These are phyloP conservation scores for Cystoisospora suis DNA, from an alignment of 169 alveolate genomes.

Conservation along the genomic window DNA sequence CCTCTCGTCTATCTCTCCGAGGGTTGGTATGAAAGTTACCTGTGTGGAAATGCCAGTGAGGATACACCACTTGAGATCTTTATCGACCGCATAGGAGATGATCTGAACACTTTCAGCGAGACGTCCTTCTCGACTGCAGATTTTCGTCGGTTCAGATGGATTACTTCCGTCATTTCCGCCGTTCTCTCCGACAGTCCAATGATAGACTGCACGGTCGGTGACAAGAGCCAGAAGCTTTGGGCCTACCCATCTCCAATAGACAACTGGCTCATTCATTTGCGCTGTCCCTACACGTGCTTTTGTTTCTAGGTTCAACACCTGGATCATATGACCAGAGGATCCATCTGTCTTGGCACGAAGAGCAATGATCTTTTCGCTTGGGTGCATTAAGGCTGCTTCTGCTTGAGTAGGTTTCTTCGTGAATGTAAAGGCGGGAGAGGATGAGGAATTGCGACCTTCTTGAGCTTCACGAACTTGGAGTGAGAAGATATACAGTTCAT, in stretches of 20 bases:
- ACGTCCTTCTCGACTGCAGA: slow-evolving; percentile 88
- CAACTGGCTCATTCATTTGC: slow-evolving; percentile 88
- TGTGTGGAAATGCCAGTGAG: slow-evolving; percentile 90
- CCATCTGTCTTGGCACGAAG: slow-evolving; percentile 84
- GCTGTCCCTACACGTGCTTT: slow-evolving; percentile 90
- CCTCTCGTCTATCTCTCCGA: background rate
- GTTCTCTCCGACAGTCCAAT: slow-evolving; percentile 80
- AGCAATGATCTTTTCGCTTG: slow-evolving; percentile 91
- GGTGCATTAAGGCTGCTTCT: slow-evolving; percentile 95
- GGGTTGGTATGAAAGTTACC: background rate
- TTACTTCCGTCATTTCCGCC: background rate
- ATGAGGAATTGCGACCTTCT: background rate
- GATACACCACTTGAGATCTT: slow-evolving; percentile 90
- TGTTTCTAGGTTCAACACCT: slow-evolving; percentile 91
- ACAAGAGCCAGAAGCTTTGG: slow-evolving; percentile 89
- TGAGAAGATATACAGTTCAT: slow-evolving; percentile 72
- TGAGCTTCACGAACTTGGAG: slow-evolving; percentile 73
- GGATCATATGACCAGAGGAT: slow-evolving; percentile 76
- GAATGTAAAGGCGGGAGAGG: slow-evolving; percentile 64
- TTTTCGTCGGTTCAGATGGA: slow-evolving; percentile 78
- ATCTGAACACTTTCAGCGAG: slow-evolving; percentile 88
- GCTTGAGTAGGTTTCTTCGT: slow-evolving; percentile 95
- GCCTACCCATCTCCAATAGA: slow-evolving; percentile 94
- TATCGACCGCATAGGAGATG: slow-evolving; percentile 76
- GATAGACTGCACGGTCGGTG: slow-evolving; percentile 90